These are phyloP conservation scores for Fagopyrum esculentum DNA, from an alignment of 148 eudicot genomes.

Conservation along the genomic window DNA sequence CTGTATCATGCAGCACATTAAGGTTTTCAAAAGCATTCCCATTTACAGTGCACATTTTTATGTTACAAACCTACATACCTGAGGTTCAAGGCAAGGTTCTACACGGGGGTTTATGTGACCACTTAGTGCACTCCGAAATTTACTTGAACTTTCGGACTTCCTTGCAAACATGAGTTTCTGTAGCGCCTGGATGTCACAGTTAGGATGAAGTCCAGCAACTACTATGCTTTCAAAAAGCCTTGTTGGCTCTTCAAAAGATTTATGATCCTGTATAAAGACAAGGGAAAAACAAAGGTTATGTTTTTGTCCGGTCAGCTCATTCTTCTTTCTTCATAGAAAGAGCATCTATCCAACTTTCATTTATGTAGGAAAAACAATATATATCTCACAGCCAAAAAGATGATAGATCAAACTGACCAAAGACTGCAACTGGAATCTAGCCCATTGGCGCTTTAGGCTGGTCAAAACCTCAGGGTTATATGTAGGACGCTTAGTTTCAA, in stretches of 20 bases:
- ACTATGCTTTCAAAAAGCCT: constrained; percentile 94
- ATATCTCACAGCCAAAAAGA: not conserved
- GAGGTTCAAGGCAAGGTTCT: constrained; percentile 86
- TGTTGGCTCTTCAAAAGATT: constrained; percentile 66
- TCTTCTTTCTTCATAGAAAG: not conserved
- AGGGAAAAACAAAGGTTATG: not conserved
- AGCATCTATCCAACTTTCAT: not conserved
- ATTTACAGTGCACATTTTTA: not conserved
- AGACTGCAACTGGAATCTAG: constrained; percentile 68
- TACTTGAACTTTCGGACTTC: constrained; percentile 76
- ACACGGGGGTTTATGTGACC: constrained; percentile 67
- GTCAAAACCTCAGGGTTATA: constrained; percentile 95
- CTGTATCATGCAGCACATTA: not conserved
- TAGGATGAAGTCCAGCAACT: constrained; percentile 91
- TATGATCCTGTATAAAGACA: constrained; percentile 54
- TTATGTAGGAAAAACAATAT: not conserved
- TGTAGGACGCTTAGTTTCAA: constrained; percentile 49
- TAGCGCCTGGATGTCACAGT: constrained; percentile 69
- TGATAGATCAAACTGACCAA: constrained; percentile 28
- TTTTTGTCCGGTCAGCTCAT: not conserved
- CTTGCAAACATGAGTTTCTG: constrained; percentile 51
- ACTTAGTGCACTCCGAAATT: constrained; percentile 59
- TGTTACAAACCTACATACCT: constrained; percentile 37
- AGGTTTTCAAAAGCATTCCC: not conserved
- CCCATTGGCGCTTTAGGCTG: constrained; percentile 98